A percentile compares a stretch with the other conserved stretches of the same genome.
Evolutionary conservation across 2,329 filamentous ascomycete species (phyloP).

Genomic region (Neocatenulostroma microsporum): DNA sequence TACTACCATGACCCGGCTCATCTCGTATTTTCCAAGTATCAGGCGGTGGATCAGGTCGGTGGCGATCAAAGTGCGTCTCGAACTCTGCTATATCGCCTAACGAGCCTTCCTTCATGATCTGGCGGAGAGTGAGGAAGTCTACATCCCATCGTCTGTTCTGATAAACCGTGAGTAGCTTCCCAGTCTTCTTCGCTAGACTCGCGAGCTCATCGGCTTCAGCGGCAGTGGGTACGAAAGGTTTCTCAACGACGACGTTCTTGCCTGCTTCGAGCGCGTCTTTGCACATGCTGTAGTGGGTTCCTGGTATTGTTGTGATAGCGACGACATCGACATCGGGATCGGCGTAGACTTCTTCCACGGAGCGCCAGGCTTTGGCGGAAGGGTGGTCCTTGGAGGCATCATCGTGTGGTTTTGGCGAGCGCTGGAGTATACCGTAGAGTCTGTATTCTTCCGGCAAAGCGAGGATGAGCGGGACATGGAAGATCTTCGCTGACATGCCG

Average conservation of each 20-base stretch:
- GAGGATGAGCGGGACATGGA: slow-evolving; percentile 73
- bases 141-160: slow-evolving; percentile 65
- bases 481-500: slow-evolving; percentile 64
- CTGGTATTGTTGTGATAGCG: slow-evolving; percentile 62
- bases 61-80: slow-evolving; percentile 73
- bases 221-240: slow-evolving; percentile 69
- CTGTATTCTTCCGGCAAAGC: slow-evolving; percentile 53
- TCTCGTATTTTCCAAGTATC: slow-evolving; percentile 59
- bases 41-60: slow-evolving; percentile 49
- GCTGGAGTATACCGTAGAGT: slow-evolving; percentile 69
- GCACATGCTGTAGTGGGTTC: slow-evolving; percentile 60
- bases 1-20: slow-evolving; percentile 57
- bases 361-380: slow-evolving; percentile 55
- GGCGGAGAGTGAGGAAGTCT: slow-evolving; percentile 64
- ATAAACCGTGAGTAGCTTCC: slow-evolving; percentile 40
- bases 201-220: slow-evolving; percentile 59
- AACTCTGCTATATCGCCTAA: slow-evolving; percentile 70
- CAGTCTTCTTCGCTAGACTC: slow-evolving; percentile 31
- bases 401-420: slow-evolving; percentile 55
- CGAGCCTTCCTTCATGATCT: slow-evolving; percentile 51
- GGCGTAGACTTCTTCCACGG: slow-evolving; percentile 54
- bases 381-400: slow-evolving; percentile 65
- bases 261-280: slow-evolving; percentile 58
- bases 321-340: slow-evolving; percentile 62
- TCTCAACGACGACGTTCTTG: slow-evolving; percentile 75